Evolutionary conservation across 2,329 filamentous ascomycete genomes (phyloP).

Genomic region (Colletotrichum brevisporum): DNA sequence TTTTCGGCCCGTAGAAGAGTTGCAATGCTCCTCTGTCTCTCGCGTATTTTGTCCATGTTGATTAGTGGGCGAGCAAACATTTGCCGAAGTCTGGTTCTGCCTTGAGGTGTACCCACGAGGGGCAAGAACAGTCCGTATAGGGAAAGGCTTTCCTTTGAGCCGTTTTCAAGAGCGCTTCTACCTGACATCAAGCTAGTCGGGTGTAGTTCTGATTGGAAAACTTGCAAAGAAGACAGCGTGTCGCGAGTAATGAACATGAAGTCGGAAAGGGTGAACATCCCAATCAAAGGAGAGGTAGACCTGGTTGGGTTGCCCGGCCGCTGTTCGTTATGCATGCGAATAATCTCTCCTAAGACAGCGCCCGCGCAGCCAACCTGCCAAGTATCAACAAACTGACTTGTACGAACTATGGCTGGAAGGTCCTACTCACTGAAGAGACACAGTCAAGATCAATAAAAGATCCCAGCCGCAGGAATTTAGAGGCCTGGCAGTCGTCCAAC

Average conservation of each 20-base stretch:
- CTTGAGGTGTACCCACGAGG: slow-evolving; percentile 83
- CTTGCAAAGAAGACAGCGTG: slow-evolving; percentile 85
- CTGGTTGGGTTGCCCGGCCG: not conserved
- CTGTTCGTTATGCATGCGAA: slow-evolving; percentile 59
- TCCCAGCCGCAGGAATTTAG: slow-evolving; percentile 77
- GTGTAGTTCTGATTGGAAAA: slow-evolving; percentile 85
- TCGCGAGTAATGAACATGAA: slow-evolving; percentile 86
- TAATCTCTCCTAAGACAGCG: slow-evolving; percentile 85
- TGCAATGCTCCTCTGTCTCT: slow-evolving; percentile 79
- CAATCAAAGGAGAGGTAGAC: slow-evolving; percentile 56
- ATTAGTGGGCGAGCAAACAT: slow-evolving; percentile 85
- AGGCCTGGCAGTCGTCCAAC: slow-evolving; percentile 64
- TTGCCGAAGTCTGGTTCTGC: slow-evolving; percentile 80
- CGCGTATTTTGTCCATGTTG: slow-evolving; percentile 75
- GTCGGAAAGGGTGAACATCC: slow-evolving; percentile 79
- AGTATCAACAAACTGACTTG: no score
- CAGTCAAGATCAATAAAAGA: slow-evolving; percentile 83
- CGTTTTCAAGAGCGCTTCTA: slow-evolving; percentile 70
- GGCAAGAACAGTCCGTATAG: slow-evolving; percentile 86
- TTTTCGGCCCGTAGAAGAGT: slow-evolving; percentile 80
- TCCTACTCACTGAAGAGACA: slow-evolving; percentile 70
- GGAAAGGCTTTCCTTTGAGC: slow-evolving; percentile 85
- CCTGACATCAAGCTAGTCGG: slow-evolving; percentile 86
- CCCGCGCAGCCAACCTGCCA: slow-evolving; percentile 83
- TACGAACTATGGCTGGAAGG: no score